phyloP scores from a whole-genome alignment of 2,329 filamentous ascomycete species.

The Hortaea werneckii region DNA sequence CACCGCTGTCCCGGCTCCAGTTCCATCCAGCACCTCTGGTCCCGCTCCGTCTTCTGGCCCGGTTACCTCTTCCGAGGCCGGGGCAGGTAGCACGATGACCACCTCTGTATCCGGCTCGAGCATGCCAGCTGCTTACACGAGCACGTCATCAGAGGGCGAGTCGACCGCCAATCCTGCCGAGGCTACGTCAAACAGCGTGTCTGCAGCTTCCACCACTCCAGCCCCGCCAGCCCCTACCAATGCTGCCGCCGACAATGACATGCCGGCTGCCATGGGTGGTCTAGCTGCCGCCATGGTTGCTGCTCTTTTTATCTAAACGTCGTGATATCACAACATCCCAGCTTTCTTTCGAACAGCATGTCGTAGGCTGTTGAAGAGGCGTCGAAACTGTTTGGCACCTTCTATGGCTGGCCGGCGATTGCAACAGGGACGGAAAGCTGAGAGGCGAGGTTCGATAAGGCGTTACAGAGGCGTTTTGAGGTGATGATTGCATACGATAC shows the following conservation, averaged over 20 bases:
- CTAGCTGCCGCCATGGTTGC: constrained; percentile 8
- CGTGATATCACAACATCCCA: neutral
- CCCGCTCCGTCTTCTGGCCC: constrained; percentile 1
- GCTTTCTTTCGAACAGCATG: neutral
- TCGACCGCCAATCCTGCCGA: constrained; percentile 1
- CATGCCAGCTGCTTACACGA: neutral
- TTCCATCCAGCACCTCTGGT: constrained; percentile 4
- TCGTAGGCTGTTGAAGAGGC: neutral
- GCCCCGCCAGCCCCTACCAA: constrained; percentile 8
- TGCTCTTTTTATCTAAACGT: constrained; percentile 2
- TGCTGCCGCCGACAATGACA: constrained; percentile 6
- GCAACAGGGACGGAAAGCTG: neutral
- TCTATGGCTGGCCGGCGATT: neutral
- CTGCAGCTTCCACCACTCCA: constrained; percentile 4
- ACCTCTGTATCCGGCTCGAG: constrained; percentile 1
- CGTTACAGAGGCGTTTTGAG: neutral
- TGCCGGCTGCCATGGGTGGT: constrained; percentile 10
- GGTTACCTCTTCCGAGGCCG: neutral
- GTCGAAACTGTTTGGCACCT: neutral
- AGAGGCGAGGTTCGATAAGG: neutral
- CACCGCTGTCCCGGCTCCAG: constrained; percentile 9
- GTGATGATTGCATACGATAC: neutral
- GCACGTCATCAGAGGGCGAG: neutral
- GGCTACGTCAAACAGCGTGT: constrained; percentile 1
- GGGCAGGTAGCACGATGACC: constrained; percentile 1